Evolutionary conservation across 2,329 filamentous ascomycete genomes (phyloP).

Genomic region (Stachybotrys chartarum): DNA sequence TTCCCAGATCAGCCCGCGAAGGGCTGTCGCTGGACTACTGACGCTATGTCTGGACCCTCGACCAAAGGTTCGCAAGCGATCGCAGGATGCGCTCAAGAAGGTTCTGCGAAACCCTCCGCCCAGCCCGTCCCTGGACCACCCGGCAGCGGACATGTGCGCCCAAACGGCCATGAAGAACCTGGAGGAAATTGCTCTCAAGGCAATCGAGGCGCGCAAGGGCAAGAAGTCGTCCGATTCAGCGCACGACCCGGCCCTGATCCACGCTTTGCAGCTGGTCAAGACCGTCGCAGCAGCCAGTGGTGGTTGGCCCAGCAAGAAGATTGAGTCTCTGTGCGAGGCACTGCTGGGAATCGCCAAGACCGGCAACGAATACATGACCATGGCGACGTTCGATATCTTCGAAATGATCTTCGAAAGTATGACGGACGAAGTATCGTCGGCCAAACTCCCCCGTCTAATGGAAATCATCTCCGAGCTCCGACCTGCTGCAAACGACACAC

Average conservation of each 20-base stretch:
- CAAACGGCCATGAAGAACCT: conserved; percentile 80
- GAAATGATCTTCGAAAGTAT: conserved; percentile 94
- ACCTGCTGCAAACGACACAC: conserved; percentile 87
- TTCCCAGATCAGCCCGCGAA: conserved; percentile 74
- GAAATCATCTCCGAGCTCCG: conserved; percentile 90
- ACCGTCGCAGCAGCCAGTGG: conserved; percentile 79
- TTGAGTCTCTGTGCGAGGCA: conserved; percentile 84
- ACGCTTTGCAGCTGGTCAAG: conserved; percentile 87
- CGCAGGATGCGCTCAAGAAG: conserved; percentile 79
- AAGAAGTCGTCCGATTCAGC: conserved; percentile 53
- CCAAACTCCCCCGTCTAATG: conserved; percentile 81
- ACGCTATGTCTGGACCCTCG: conserved; percentile 78
- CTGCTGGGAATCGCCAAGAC: conserved; percentile 82
- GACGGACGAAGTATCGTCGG: conserved; percentile 77
- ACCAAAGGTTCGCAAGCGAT: conserved; percentile 89
- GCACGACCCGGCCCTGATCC: conserved; percentile 80
- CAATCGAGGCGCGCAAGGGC: conserved; percentile 53
- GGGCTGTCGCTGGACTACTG: conserved; percentile 80
- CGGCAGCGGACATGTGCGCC: conserved; percentile 92
- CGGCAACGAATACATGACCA: conserved; percentile 91
- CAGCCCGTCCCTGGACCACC: conserved; percentile 87
- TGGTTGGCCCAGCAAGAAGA: conserved; percentile 95
- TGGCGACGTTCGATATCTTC: conserved; percentile 95
- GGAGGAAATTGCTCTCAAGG: conserved; percentile 62
- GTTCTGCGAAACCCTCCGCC: conserved; percentile 81